Evolutionary conservation across 116 monocot species (phyloP), one percentile per base, ranked within the genome.

Genomic region (Zostera marina): DNA sequence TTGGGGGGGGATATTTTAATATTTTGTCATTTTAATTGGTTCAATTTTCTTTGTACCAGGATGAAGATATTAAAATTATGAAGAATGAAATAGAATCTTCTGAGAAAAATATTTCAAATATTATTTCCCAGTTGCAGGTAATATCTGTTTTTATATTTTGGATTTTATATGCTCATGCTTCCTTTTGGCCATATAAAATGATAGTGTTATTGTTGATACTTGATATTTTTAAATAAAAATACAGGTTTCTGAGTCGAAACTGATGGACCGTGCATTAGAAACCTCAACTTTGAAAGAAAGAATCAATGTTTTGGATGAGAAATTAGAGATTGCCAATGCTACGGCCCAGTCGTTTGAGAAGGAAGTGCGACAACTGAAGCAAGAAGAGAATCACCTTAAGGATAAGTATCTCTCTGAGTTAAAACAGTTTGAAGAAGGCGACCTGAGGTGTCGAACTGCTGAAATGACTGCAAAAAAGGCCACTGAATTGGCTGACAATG

Each of bases 401-500:
- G 89, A 96, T 42, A 96, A 82, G 60, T 85, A 76, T 54, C 53
- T 81, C 12, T 66, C 82, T 41, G 85, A 79, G 67, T 68, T 75
- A 44, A 82, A 82, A 64, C 85, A 84, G 54, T 71, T 73, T 58
- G 80, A 96, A 60, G 89, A 88, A 44, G 73, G 78, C 49, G 77
- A 78, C 16, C 60, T 72, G 45, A 73, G 88, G 62, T 78, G 63
- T 43, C 72, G 67, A 45, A 60, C 66, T 70, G 89, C 89, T n/a
- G 89, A 96, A 63, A 77, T 65, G 46, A 82, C 82, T 40, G 85
- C 80, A 47, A 96, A 80, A 43, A 75, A 63, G 53, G 85, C 85
- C 9, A 68, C 69, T 41, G 82, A 85, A 55, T 54, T 85, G 41
- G 79, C 89, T 39, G 88, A 96, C 58, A 69, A 24, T 65, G 94